These are phyloP conservation scores for Penicillium roqueforti DNA, from an alignment of 495 filamentous ascomycete genomes.

Conservation along the genomic window DNA sequence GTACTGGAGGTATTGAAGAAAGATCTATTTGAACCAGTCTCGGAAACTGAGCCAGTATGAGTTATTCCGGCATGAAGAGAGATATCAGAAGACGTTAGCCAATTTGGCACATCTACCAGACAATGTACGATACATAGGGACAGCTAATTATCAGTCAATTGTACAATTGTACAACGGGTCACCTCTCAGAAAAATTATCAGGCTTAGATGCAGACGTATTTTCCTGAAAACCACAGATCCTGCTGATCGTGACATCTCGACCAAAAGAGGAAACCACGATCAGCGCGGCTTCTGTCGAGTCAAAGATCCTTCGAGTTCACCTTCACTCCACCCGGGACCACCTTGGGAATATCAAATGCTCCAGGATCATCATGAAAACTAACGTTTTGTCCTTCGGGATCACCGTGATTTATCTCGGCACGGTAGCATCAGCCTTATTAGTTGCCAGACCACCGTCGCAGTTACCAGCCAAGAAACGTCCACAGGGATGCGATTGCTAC, in stretches of 20 bases:
- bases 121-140: not conserved
- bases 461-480: constrained; percentile 9
- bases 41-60: constrained; percentile 1
- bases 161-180: not conserved
- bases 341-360: not conserved
- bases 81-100: not conserved
- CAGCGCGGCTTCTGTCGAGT: not conserved
- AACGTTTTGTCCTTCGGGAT: not conserved
- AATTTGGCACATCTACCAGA: not conserved
- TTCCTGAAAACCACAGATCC: not conserved
- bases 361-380: constrained; percentile 14
- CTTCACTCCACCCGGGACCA: not conserved
- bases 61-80: not conserved
- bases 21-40: constrained; percentile 32
- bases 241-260: not conserved
- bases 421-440: not conserved
- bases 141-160: not conserved
- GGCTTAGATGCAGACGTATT: not conserved
- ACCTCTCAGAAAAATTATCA: not conserved
- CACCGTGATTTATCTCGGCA: not conserved
- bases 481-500: constrained; percentile 37
- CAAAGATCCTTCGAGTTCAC: not conserved
- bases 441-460: not conserved
- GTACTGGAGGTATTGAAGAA: constrained; percentile 40
- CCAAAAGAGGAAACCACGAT: not conserved